Base-by-base conservation (phyloP, 345 rosid genomes). In the Fremontodendron californicum region DNA sequence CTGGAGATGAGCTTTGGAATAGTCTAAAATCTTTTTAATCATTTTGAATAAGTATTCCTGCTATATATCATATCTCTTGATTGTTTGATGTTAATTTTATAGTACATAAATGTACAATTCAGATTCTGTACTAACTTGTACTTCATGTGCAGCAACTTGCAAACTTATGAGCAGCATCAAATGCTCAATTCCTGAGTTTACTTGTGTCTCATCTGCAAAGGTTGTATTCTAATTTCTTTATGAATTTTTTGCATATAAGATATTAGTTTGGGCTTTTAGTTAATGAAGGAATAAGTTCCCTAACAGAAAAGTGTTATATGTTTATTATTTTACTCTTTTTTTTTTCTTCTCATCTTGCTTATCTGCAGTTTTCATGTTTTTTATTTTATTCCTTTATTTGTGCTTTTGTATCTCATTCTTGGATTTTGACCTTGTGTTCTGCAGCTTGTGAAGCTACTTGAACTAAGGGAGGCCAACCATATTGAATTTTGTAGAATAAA, bases 401-500 rank as follows among this genome's bases (percentile, higher is more conserved):
- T 65, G 31, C 16, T 7, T 64, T 18, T 76, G 68, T 40, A 40
- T 78, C 74, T 82, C 55, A 84, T 80, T 63, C 74, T 51, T 64
- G 39, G 39, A 19, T 51, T 51, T 75, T 86, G 19, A 31, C 54
- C 66, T 33, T 43, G 27, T 78, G 42, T 71, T 61, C 39, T 84
- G 80, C 96, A 96, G 99, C 94, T 96, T 79, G 99, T 96, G 83
- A 96, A 93, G 89, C 90, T 96, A 60, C 98, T 96, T 75, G 99
- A 92, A 79, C 91, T 86, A 79, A 85, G 91, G 81, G 99, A 96
- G 85, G 88, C 94, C 87, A 96, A 96, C 88, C 94, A 92, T 83
- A 85, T 96, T 69, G 98, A 93, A 82, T 92, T 96, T 82, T 91
- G 94, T 75, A 86, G 99, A 82, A 92, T 96, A 79, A 93, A 92